Conservation (phyloP, 225 moss, liverwort and hornwort species). For the Climacium dendroides region DNA sequence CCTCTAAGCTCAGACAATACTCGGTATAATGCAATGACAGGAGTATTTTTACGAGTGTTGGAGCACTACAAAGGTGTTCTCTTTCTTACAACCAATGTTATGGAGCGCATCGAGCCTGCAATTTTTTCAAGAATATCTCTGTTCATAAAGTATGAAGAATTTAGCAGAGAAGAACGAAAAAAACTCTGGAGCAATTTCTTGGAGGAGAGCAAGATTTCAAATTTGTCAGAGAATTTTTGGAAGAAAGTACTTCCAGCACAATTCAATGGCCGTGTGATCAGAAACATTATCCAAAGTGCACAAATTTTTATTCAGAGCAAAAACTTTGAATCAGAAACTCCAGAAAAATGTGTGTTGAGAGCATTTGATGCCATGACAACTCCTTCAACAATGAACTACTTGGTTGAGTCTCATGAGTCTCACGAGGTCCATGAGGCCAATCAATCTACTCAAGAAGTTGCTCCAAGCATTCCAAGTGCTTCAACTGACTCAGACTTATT, state of each 20-base stretch:
- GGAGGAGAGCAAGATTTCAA: background rate
- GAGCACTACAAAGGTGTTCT: conserved; percentile 31
- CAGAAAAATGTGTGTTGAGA: background rate
- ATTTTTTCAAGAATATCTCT: conserved; percentile 27
- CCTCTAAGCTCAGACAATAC: background rate
- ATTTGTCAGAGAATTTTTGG: background rate
- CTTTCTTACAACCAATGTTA: conserved; percentile 23
- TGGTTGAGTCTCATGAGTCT: background rate
- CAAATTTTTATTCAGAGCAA: background rate
- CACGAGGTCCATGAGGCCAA: rapidly evolving
- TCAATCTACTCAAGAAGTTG: background rate
- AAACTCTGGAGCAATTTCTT: conserved; percentile 16
- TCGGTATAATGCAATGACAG: background rate
- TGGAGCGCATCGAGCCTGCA: background rate
- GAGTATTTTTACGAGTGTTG: conserved; percentile 13
- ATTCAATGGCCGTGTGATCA: conserved; percentile 24
- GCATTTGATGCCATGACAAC: background rate
- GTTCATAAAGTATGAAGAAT: background rate
- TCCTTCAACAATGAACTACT: background rate
- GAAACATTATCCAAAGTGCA: conserved; percentile 13
- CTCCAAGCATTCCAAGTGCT: background rate
- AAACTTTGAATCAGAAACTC: background rate
- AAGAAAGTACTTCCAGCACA: background rate
- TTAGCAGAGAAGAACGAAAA: background rate
- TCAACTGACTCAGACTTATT: too few relatives aligned